A percentile compares a stretch with the other conserved stretches of the same genome.
These are phyloP conservation scores for Dendrobium nobile DNA, from an alignment of 106 monocot genomes.

Conservation along the genomic window DNA sequence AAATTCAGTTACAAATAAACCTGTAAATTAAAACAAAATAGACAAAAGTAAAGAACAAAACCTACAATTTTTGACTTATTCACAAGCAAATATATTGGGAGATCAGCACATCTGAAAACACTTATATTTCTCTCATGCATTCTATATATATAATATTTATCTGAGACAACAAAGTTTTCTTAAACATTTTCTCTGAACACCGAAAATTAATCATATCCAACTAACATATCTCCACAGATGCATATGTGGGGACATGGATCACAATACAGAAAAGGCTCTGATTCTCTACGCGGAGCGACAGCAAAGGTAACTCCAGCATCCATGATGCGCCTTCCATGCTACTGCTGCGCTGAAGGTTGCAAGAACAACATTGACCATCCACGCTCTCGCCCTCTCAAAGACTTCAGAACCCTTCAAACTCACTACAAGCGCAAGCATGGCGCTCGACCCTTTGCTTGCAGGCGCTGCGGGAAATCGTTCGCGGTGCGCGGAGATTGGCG, in stretches of 20 bases:
- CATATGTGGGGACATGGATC: slow-evolving; percentile 86
- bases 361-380: slow-evolving; percentile 77
- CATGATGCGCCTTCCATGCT: slow-evolving; percentile 57
- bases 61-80: too few relatives aligned
- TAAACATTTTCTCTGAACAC: too few relatives aligned
- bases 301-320: slow-evolving; percentile 17
- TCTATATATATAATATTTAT: too few relatives aligned
- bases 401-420: slow-evolving; percentile 72
- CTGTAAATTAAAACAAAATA: too few relatives aligned
- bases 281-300: slow-evolving; percentile 37
- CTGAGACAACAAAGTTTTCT: too few relatives aligned
- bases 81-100: too few relatives aligned
- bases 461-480: slow-evolving; percentile 53
- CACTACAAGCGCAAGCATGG: slow-evolving; percentile 76
- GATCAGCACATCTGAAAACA: too few relatives aligned
- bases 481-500: slow-evolving; percentile 72
- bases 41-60: too few relatives aligned
- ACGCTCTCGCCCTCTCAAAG: slow-evolving; percentile 52
- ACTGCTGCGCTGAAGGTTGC: slow-evolving; percentile 72
- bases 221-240: slow-evolving; percentile 30
- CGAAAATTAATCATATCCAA: too few relatives aligned
- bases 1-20: too few relatives aligned
- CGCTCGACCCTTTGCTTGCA: slow-evolving; percentile 46
- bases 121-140: too few relatives aligned
- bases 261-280: slow-evolving; percentile 60